Evolutionary conservation across 2,329 filamentous ascomycete species (phyloP), one percentile per base, ranked within the genome.

Genomic region (Aspergillus ochraceoroseus): DNA sequence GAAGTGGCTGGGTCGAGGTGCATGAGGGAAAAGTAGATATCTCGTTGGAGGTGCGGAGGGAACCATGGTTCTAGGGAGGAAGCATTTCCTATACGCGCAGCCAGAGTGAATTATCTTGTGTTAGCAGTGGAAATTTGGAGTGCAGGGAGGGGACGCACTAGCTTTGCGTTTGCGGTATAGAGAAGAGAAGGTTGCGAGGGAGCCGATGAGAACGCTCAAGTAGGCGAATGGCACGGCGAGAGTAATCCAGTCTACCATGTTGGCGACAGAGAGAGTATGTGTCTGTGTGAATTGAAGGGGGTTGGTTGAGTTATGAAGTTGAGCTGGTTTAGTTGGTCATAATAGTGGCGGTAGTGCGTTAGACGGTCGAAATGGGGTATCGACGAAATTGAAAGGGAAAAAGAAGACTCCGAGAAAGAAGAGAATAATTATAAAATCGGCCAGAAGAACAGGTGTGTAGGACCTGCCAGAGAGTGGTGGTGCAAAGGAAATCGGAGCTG

Each of bases 21-120:
- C 36, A 95, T 75, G 27, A 98, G 80, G 30, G 88, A 88, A 46
- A 95, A 79, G 73, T 96, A 98, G 61, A 98, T 80, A 67, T 98
- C 89, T 67, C 90, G 86, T 67, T 92, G 85, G 36, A 94, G 74
- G 64, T 98, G 89, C 37, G 84, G 77, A 15, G 83, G 82, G 68
- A 98, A 98, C 90, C 92, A 98, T 54, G 90, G 88, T 53, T 85
- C 87, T 47, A 98, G 80, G 53, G 85, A 87, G 38, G 87, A 83
- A 56, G 85, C 84, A 70, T 87, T 80, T 51, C 74, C 85, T 88
- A 46, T 41, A 15, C n/a, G n/a, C n/a, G 29, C 29, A 7, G 17
- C 23, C 15, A 18, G 4, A 20, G 15, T 27, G 11, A 15, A 12
- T 34, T 37, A 11, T n/a, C 20, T 7, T 14, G 17, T 27, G 20